phyloP scores from a whole-genome alignment of 306 rosid species.

The Quercus aquifolioides region DNA sequence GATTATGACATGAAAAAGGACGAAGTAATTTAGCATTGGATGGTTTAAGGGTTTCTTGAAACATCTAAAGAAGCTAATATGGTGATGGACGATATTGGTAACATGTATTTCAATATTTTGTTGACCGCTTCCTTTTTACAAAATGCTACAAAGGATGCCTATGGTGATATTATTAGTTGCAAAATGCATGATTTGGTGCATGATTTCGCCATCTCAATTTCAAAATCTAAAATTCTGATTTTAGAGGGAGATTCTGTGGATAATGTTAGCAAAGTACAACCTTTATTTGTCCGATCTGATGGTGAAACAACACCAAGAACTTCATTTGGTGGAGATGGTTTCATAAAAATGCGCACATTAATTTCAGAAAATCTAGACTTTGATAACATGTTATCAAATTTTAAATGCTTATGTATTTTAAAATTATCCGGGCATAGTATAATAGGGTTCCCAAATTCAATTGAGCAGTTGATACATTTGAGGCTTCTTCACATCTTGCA shows the following conservation, averaged over 20 bases:
- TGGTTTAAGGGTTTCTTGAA: slow-evolving; percentile 14
- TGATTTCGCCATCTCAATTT: slow-evolving; percentile 9
- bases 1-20: neutral
- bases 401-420: neutral
- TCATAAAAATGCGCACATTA: neutral
- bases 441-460: neutral
- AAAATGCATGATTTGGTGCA: slow-evolving; percentile 26
- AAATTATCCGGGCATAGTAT: neutral
- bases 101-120: neutral
- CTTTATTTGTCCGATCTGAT: too few species aligned
- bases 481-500: too few species aligned
- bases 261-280: neutral
- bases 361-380: neutral
- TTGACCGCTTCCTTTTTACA: slow-evolving; percentile 8
- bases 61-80: neutral
- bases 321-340: neutral
- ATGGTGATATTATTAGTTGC: neutral
- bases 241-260: neutral
- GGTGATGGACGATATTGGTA: neutral
- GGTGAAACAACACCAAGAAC: accelerated
- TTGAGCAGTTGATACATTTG: neutral
- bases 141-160: neutral
- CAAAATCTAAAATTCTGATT: neutral
- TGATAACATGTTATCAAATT: neutral
- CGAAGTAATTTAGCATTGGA: neutral